These are phyloP conservation scores for Ustilago vetiveriae DNA, from an alignment of 1,284 basidiomycete species.

Conservation along the genomic window DNA sequence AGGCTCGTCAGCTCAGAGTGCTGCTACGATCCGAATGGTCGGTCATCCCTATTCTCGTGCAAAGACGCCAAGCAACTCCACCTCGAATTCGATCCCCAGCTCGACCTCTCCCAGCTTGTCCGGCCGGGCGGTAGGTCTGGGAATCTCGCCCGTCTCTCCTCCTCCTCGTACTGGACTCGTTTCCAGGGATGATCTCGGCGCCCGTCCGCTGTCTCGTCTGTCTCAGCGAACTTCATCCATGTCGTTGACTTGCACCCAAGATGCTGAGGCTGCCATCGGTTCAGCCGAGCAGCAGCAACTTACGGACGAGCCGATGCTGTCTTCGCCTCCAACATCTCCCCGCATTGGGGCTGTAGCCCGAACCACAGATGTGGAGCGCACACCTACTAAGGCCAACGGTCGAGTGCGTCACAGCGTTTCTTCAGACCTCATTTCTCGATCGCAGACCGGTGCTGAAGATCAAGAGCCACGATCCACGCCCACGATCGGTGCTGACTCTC, in stretches of 20 bases:
- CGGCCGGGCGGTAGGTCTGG: constrained; percentile 14
- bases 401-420: background rate
- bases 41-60: constrained; percentile 32
- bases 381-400: constrained; percentile 31
- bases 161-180: constrained; percentile 14
- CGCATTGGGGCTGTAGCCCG: background rate
- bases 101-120: background rate
- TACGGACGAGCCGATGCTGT: constrained; percentile 4
- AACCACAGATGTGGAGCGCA: constrained; percentile 33
- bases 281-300: too few species aligned
- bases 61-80: constrained; percentile 27
- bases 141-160: constrained; percentile 27
- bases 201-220: constrained; percentile 16
- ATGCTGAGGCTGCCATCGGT: background rate
- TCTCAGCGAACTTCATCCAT: constrained; percentile 5
- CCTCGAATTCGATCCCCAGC: background rate
- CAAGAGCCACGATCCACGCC: constrained; percentile 26
- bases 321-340: constrained; percentile 10
- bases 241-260: background rate
- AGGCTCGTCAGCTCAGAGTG: background rate
- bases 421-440: background rate
- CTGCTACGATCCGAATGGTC: constrained; percentile 4
- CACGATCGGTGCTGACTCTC: constrained; percentile 10
- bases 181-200: constrained; percentile 5
- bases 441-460: background rate